These are phyloP conservation scores for Neurospora sp. DNA, from an alignment of 495 filamentous ascomycete species.

Conservation along the genomic window DNA sequence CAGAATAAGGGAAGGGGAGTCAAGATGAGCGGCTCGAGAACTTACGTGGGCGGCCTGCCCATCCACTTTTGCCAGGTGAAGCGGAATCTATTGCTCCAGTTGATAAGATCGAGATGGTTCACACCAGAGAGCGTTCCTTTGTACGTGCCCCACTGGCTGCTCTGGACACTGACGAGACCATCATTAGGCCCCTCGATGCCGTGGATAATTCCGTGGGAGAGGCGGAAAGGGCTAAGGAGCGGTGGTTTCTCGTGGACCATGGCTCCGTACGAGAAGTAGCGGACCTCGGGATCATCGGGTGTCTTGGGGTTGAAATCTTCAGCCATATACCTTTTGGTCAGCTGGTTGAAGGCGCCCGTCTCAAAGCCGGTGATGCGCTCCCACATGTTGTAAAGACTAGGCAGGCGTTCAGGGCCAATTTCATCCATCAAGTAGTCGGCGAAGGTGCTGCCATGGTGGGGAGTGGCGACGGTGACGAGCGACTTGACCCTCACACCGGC, in stretches of 20 bases:
- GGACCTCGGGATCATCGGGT: slow-evolving; percentile 62
- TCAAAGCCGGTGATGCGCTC: slow-evolving; percentile 55
- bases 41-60: slow-evolving; percentile 61
- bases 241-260: slow-evolving; percentile 45
- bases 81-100: slow-evolving; percentile 81
- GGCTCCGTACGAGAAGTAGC: slow-evolving; percentile 91
- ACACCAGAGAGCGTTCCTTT: slow-evolving; percentile 83
- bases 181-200: slow-evolving; percentile 77
- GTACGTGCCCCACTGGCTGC: slow-evolving; percentile 83
- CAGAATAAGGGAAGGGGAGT: background rate
- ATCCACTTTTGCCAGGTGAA: slow-evolving; percentile 59
- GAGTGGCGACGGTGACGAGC: slow-evolving; percentile 79
- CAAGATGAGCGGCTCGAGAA: slow-evolving; percentile 1
- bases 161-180: slow-evolving; percentile 81
- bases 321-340: slow-evolving; percentile 74
- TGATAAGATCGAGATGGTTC: slow-evolving; percentile 88
- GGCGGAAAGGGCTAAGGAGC: slow-evolving; percentile 62
- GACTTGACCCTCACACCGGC: slow-evolving; percentile 57
- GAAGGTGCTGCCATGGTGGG: slow-evolving; percentile 76
- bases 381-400: slow-evolving; percentile 60
- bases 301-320: slow-evolving; percentile 74
- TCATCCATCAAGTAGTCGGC: slow-evolving; percentile 73
- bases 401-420: slow-evolving; percentile 53
- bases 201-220: slow-evolving; percentile 60
- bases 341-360: slow-evolving; percentile 73